These are phyloP conservation scores for Candida stauntonica DNA, from an alignment of 805 yeast genomes.

Conservation along the genomic window DNA sequence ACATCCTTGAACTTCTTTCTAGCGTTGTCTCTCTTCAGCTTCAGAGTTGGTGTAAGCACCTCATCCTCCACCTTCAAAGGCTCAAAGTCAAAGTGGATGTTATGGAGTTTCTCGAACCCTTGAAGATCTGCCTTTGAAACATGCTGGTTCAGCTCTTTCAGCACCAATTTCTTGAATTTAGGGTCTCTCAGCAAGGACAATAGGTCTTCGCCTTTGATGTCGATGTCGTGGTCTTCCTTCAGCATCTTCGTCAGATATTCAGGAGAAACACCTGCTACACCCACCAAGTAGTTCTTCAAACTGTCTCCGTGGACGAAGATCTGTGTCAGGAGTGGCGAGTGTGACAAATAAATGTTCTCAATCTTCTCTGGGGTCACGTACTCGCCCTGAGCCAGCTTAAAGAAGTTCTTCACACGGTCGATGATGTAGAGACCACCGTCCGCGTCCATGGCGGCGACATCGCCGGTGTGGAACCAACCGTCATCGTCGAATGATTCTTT, in stretches of 20 bases:
- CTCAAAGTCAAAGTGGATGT: constrained; percentile 48
- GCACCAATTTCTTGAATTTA: constrained; percentile 17
- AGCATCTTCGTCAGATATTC: constrained; percentile 24
- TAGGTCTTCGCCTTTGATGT: constrained; percentile 13
- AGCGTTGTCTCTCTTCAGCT: constrained; percentile 49
- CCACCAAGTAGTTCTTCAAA: constrained; percentile 51
- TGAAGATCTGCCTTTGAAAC: constrained; percentile 35
- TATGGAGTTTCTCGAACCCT: constrained; percentile 62
- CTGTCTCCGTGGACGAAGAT: constrained; percentile 64
- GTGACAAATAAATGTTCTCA: constrained; percentile 56
- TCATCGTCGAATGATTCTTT: constrained; percentile 46
- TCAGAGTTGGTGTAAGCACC: constrained; percentile 64
- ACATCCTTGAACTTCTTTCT: constrained; percentile 38
- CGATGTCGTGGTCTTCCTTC: constrained; percentile 13
- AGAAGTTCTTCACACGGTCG: constrained; percentile 76
- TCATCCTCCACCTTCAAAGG: constrained; percentile 59
- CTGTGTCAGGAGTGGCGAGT: constrained; percentile 48
- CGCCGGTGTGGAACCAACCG: constrained; percentile 68
- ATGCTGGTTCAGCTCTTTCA: constrained; percentile 19
- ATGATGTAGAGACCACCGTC: constrained; percentile 55
- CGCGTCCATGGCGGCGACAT: constrained; percentile 47
- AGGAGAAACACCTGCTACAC: constrained; percentile 56
- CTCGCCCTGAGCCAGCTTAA: constrained; percentile 64
- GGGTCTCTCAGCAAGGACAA: constrained; percentile 16
- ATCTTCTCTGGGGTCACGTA: constrained; percentile 74